A percentile compares a stretch with the other conserved stretches of the same genome.
phyloP scores from a whole-genome alignment of 2,329 filamentous ascomycete genomes.

The Hortaea werneckii region DNA sequence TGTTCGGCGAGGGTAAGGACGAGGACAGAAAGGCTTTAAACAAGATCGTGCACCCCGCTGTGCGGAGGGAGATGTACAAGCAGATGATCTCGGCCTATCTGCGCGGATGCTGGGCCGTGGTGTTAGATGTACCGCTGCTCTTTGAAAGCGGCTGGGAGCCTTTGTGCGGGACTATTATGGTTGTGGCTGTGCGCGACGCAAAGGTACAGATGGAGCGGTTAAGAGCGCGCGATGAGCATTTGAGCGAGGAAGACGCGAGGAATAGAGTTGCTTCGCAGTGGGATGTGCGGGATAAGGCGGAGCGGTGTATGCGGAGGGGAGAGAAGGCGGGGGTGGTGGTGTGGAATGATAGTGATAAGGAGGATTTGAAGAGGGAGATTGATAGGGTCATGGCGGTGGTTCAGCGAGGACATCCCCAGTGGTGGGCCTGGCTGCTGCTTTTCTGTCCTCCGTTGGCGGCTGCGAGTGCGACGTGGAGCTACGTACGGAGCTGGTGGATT shows the following conservation, averaged over 20 bases:
- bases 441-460: slow-evolving; percentile 66
- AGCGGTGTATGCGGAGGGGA: slow-evolving; percentile 58
- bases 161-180: slow-evolving; percentile 74
- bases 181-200: slow-evolving; percentile 75
- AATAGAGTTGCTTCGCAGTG: slow-evolving; percentile 80
- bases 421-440: slow-evolving; percentile 70
- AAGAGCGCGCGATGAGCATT: slow-evolving; percentile 62
- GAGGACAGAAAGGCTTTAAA: slow-evolving; percentile 71
- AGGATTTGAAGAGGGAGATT: slow-evolving; percentile 59
- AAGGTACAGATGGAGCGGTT: slow-evolving; percentile 73
- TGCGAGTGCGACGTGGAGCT: slow-evolving; percentile 57
- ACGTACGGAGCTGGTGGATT: slow-evolving; percentile 60
- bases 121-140: slow-evolving; percentile 83
- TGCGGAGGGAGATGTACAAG: slow-evolving; percentile 71
- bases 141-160: slow-evolving; percentile 82
- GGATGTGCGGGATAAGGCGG: slow-evolving; percentile 74
- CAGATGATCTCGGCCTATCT: slow-evolving; percentile 64
- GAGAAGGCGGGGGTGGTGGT: slow-evolving; percentile 62
- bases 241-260: slow-evolving; percentile 76
- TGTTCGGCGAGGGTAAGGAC: slow-evolving; percentile 73
- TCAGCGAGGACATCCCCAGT: slow-evolving; percentile 54
- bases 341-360: slow-evolving; percentile 75
- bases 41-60: slow-evolving; percentile 83
- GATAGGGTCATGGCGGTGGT: slow-evolving; percentile 55
- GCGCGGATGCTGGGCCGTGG: slow-evolving; percentile 72